Percentiles rank a stretch among this genome's conserved stretches.
phyloP scores from a whole-genome alignment of 2,329 filamentous ascomycete species.

The Epichloe elymi region DNA sequence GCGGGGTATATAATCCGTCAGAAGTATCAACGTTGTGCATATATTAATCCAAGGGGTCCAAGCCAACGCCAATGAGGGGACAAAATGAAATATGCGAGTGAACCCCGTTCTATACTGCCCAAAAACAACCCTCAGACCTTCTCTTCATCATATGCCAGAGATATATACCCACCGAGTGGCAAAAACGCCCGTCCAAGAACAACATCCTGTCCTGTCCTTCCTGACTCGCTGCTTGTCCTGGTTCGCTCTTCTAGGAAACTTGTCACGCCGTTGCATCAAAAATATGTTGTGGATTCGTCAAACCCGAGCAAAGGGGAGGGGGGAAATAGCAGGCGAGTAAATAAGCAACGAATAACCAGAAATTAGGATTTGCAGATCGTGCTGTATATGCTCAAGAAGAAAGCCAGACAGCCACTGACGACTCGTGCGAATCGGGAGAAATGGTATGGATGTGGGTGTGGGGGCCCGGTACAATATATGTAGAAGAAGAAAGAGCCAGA shows the following conservation, averaged over 20 bases:
- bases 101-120: not conserved
- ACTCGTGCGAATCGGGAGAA: not conserved
- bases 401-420: no score
- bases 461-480: not conserved
- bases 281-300: not conserved
- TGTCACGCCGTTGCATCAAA: not conserved
- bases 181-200: not conserved
- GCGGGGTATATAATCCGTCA: no score
- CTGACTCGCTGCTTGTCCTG: not conserved
- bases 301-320: not conserved
- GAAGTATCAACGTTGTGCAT: conserved; percentile 1
- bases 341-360: not conserved
- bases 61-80: not conserved
- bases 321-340: not conserved
- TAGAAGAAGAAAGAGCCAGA: not conserved
- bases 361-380: not conserved
- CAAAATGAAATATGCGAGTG: not conserved
- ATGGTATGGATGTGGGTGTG: not conserved
- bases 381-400: not conserved
- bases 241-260: not conserved
- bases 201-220: not conserved
- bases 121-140: not conserved
- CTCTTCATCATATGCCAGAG: not conserved
- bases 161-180: not conserved
- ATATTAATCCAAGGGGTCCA: not conserved